Percentiles rank a stretch among this genome's conserved stretches.
Evolutionary conservation across 2,329 filamentous ascomycete genomes (phyloP).

Genomic region (Colletotrichum eleusines): DNA sequence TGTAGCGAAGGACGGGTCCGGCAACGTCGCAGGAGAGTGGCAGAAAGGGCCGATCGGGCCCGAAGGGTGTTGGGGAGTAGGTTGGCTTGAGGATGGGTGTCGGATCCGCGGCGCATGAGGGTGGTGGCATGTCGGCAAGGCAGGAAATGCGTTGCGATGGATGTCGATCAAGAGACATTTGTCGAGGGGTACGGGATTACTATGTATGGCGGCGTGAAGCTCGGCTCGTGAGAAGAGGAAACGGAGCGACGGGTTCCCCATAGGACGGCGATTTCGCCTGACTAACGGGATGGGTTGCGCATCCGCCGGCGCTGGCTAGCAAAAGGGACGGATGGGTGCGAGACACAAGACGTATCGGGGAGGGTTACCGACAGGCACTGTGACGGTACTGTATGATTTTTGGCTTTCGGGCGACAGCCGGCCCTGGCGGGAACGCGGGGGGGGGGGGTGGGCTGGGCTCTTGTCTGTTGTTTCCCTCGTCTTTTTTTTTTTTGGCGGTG

Average conservation of each 20-base stretch:
- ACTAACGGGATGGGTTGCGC: constrained; percentile 26
- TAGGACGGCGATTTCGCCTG: constrained; percentile 2
- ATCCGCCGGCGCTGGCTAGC: constrained; percentile 30
- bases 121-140: not conserved
- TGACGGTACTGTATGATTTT: constrained; percentile 26
- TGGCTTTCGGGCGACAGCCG: constrained; percentile 16
- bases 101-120: not conserved
- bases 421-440: too few relatives aligned
- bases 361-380: constrained; percentile 14
- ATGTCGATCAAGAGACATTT: not conserved
- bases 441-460: too few relatives aligned
- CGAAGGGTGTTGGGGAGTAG: constrained; percentile 6
- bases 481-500: not conserved
- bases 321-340: constrained; percentile 40
- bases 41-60: constrained; percentile 33
- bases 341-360: constrained; percentile 38
- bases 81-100: not conserved
- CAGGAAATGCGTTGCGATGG: not conserved
- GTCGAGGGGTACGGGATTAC: not conserved
- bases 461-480: not conserved
- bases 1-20: constrained; percentile 38
- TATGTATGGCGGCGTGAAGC: not conserved
- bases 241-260: constrained; percentile 11
- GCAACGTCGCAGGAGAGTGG: constrained; percentile 26
- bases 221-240: not conserved